These are phyloP conservation scores for Metschnikowia colocasiae DNA, from an alignment of 805 yeast genomes.

Conservation along the genomic window DNA sequence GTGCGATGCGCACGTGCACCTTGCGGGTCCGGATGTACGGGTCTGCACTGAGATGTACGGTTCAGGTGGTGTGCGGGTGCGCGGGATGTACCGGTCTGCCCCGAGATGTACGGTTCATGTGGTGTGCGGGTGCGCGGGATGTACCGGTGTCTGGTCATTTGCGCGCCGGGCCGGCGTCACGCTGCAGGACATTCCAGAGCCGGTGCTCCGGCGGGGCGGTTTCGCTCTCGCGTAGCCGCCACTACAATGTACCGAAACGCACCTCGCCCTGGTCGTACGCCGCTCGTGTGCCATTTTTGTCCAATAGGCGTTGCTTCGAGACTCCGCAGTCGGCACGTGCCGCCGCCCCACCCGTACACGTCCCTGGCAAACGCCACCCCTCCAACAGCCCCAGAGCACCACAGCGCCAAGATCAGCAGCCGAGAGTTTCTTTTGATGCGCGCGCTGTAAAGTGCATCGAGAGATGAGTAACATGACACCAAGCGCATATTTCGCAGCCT, in stretches of 20 bases:
- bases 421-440: not conserved
- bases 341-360: too few relatives aligned
- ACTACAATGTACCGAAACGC: not conserved
- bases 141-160: not conserved
- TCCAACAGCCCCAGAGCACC: not conserved
- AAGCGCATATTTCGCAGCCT: slow-evolving; percentile 4
- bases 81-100: too few relatives aligned
- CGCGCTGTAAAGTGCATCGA: not conserved
- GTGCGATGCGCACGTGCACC: too few relatives aligned
- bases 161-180: not conserved
- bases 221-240: not conserved
- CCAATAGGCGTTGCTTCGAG: too few relatives aligned
- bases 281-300: too few relatives aligned
- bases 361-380: not conserved
- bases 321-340: too few relatives aligned
- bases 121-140: too few relatives aligned
- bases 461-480: slow-evolving; percentile 1
- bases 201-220: not conserved
- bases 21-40: too few relatives aligned
- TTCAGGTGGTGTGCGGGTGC: too few relatives aligned
- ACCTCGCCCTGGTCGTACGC: too few relatives aligned
- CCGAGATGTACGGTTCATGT: too few relatives aligned
- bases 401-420: not conserved
- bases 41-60: too few relatives aligned
- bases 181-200: not conserved